Conservation (phyloP, 2,329 filamentous ascomycete genomes). For the Aspergillus fumigatus region DNA sequence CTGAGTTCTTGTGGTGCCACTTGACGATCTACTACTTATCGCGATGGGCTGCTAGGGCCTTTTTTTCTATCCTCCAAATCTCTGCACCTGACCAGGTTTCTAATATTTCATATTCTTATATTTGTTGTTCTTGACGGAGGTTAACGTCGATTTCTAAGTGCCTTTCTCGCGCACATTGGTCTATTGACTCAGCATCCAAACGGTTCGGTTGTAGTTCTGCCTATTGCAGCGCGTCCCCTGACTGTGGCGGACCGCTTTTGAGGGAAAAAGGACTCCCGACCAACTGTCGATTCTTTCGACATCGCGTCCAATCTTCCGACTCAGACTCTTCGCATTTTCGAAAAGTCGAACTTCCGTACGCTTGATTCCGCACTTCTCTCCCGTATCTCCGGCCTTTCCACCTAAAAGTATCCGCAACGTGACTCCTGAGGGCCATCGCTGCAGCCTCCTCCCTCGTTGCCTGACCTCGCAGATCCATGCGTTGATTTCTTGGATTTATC, state of each 20-base stretch:
- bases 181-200: not conserved
- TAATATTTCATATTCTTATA: not conserved
- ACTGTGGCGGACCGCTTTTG: constrained; percentile 11
- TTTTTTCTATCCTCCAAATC: not conserved
- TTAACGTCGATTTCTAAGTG: not conserved
- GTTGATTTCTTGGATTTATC: not conserved
- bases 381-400: not conserved
- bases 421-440: not conserved
- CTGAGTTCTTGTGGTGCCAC: not conserved
- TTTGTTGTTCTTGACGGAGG: not conserved
- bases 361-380: not conserved
- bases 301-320: not conserved
- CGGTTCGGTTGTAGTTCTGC: constrained; percentile 1
- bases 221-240: constrained; percentile 10
- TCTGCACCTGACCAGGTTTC: not conserved
- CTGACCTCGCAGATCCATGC: not conserved
- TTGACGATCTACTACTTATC: not conserved
- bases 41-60: not conserved
- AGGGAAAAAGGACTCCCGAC: constrained; percentile 3
- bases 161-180: not conserved
- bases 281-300: not conserved
- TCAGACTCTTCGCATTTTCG: not conserved
- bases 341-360: not conserved
- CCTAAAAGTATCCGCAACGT: not conserved
- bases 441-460: not conserved